Conservation (phyloP, 164 flowering plant genomes). For the Kalanchoe fedtschenkoi region DNA sequence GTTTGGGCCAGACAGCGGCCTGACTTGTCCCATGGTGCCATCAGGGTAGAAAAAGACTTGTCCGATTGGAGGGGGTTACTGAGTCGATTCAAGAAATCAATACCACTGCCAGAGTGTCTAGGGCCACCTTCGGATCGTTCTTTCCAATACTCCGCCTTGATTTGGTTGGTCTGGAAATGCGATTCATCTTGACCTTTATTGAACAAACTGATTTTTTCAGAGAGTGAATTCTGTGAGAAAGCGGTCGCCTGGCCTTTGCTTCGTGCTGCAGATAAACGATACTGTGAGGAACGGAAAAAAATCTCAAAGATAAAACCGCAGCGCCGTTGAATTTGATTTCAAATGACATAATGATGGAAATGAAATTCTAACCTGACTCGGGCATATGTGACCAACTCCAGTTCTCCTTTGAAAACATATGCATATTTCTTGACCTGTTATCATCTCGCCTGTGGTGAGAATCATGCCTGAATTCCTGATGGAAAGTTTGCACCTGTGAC, state of each 20-base stretch:
- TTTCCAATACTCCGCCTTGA: conserved; percentile 19
- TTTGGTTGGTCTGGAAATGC: conserved; percentile 16
- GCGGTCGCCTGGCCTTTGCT: conserved; percentile 17
- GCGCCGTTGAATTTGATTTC: no score
- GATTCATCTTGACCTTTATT: conserved; percentile 19
- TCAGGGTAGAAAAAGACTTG: conserved; percentile 18
- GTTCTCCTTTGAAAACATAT: not conserved
- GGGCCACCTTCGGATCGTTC: conserved; percentile 12
- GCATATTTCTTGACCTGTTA: no score
- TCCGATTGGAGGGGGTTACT: not conserved
- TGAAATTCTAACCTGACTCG: not conserved
- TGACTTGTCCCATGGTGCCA: conserved; percentile 22
- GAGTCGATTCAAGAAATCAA: conserved; percentile 1
- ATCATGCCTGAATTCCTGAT: no score
- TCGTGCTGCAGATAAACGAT: conserved; percentile 21
- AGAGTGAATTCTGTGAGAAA: conserved; percentile 16
- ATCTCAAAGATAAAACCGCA: not conserved
- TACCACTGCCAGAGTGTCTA: conserved; percentile 19
- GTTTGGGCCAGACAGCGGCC: conserved; percentile 18
- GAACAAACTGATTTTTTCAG: conserved; percentile 18
- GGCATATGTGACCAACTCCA: not conserved
- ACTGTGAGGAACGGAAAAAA: conserved; percentile 1
- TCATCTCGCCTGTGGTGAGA: no score
- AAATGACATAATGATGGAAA: not conserved
- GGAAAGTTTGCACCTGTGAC: no score